phyloP scores from a whole-genome alignment of 2,329 filamentous ascomycete genomes.

The Penicillium nordicum region DNA sequence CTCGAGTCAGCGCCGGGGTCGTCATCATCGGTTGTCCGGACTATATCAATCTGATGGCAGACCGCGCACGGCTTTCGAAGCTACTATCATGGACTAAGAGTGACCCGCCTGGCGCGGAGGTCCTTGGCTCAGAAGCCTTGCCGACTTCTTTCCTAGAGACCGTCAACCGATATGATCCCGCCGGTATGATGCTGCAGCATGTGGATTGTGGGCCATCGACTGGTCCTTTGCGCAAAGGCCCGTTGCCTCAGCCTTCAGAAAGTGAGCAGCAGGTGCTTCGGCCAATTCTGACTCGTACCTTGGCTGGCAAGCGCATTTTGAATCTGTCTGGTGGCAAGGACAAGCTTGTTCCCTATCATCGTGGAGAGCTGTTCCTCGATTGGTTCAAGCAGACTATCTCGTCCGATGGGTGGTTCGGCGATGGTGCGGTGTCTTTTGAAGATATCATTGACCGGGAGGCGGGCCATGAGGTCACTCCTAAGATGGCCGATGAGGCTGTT shows the following conservation, averaged over 20 bases:
- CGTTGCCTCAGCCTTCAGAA: conserved; percentile 39
- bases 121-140: conserved; percentile 76
- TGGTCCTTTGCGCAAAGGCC: conserved; percentile 28
- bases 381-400: conserved; percentile 51
- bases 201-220: conserved; percentile 22
- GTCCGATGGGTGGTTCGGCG: conserved; percentile 47
- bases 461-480: conserved; percentile 56
- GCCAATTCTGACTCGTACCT: conserved; percentile 40
- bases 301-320: conserved; percentile 54
- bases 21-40: conserved; percentile 87
- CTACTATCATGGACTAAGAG: conserved; percentile 58
- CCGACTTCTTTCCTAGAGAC: conserved; percentile 64
- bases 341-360: conserved; percentile 59
- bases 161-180: conserved; percentile 68
- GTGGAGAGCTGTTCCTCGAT: conserved; percentile 54
- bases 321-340: conserved; percentile 55
- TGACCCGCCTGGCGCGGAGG: conserved; percentile 56
- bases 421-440: conserved; percentile 52
- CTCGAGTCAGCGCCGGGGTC: conserved; percentile 72
- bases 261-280: conserved; percentile 44
- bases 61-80: conserved; percentile 71
- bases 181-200: conserved; percentile 65
- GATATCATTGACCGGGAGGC: conserved; percentile 56
- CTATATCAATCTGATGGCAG: conserved; percentile 73
- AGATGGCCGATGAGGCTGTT: conserved; percentile 56